Evolutionary conservation across 768 basidiomycete genomes (phyloP).

Genomic region (Phaeotremella fagi): DNA sequence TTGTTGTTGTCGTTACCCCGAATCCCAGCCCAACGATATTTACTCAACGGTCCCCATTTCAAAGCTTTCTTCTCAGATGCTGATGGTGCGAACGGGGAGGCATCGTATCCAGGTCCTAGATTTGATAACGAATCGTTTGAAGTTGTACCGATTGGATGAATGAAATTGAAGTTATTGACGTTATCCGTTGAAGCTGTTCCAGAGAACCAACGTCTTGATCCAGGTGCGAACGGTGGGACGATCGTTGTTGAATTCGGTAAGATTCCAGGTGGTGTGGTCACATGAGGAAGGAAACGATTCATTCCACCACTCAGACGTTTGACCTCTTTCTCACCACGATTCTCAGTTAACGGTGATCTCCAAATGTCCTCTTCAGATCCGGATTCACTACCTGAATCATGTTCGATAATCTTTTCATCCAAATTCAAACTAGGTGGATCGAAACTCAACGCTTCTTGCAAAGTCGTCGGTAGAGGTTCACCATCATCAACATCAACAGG

Average conservation of each 20-base stretch:
- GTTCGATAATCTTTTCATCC: conserved; percentile 5
- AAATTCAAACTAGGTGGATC: conserved; percentile 1
- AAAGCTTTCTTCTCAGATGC: conserved; percentile 44
- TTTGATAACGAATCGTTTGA: conserved; percentile 39
- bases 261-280: background rate
- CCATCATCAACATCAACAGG: conserved; percentile 31
- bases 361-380: conserved; percentile 16
- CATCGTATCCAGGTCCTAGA: conserved; percentile 20
- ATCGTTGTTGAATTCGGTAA: conserved; percentile 20
- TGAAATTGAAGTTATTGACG: conserved; percentile 22
- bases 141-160: conserved; percentile 15
- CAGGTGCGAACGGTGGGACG: conserved; percentile 24
- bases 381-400: conserved; percentile 25
- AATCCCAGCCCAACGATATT: conserved; percentile 20
- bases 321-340: background rate
- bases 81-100: conserved; percentile 42
- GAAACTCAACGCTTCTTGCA: conserved; percentile 13
- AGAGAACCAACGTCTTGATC: conserved; percentile 41
- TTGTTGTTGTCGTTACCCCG: background rate
- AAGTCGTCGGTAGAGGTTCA: conserved; percentile 3
- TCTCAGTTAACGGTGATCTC: conserved; percentile 21
- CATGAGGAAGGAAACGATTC: background rate
- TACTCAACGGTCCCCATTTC: conserved; percentile 41
- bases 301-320: conserved; percentile 6
- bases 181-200: conserved; percentile 29